These are phyloP conservation scores for Suillus plorans DNA, from an alignment of 768 basidiomycete species.

Conservation along the genomic window DNA sequence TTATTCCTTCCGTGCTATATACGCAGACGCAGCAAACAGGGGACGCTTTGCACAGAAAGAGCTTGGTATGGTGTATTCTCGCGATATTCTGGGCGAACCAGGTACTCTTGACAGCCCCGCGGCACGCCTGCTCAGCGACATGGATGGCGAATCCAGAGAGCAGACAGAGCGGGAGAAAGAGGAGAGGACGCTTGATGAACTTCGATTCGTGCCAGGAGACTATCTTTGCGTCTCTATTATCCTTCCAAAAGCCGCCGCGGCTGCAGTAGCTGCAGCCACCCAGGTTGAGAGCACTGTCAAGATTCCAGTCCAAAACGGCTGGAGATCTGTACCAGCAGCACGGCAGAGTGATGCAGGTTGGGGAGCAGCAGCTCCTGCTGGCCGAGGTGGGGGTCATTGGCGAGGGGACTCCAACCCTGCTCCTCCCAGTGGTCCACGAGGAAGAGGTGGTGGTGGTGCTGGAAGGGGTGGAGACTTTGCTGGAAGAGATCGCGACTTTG, in stretches of 20 bases:
- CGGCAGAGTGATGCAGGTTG: constrained; percentile 44
- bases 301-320: constrained; percentile 36
- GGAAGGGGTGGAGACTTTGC: constrained; percentile 35
- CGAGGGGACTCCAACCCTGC: constrained; percentile 64
- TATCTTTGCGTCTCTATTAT: constrained; percentile 74
- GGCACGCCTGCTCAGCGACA: constrained; percentile 58
- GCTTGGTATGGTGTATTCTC: constrained; percentile 77
- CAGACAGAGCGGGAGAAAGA: constrained; percentile 50
- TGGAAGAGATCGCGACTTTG: constrained; percentile 37
- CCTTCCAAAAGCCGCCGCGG: constrained; percentile 60
- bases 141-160: constrained; percentile 30
- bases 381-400: constrained; percentile 71
- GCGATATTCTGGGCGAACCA: constrained; percentile 82
- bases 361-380: constrained; percentile 33
- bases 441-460: constrained; percentile 25
- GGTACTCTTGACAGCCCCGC: constrained; percentile 59
- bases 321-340: constrained; percentile 35
- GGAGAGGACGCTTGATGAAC: constrained; percentile 74
- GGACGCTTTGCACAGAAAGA: constrained; percentile 77
- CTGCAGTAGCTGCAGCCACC: constrained; percentile 41
- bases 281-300: constrained; percentile 45
- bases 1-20: constrained; percentile 79
- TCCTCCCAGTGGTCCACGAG: constrained; percentile 39
- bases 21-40: constrained; percentile 69
- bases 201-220: constrained; percentile 80